These are phyloP conservation scores for Clonostachys rhizophaga DNA, from an alignment of 2,329 filamentous ascomycete species.

Conservation along the genomic window DNA sequence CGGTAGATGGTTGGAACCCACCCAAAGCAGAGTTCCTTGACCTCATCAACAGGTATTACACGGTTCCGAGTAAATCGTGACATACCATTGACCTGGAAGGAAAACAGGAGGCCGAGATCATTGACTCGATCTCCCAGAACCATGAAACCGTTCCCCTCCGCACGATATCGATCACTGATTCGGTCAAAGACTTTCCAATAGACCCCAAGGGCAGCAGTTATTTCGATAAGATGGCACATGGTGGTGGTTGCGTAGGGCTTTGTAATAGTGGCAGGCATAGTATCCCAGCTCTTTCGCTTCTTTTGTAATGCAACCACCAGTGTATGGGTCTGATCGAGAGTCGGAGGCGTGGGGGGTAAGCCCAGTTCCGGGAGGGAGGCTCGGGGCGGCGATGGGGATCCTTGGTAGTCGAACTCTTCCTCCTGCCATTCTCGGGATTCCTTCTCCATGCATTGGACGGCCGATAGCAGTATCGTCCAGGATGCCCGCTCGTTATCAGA, in stretches of 20 bases:
- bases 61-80: conserved; percentile 42
- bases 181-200: conserved; percentile 57
- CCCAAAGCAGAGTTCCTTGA: conserved; percentile 53
- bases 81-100: conserved; percentile 44
- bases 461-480: conserved; percentile 45
- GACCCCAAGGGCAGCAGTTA: conserved; percentile 47
- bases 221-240: conserved; percentile 51
- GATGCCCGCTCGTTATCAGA: conserved; percentile 52
- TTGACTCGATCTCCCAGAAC: conserved; percentile 37
- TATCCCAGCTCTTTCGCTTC: conserved; percentile 43
- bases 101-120: conserved; percentile 50
- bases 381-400: conserved; percentile 5
- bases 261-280: conserved; percentile 39
- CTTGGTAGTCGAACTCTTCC: conserved; percentile 16
- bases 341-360: conserved; percentile 13
- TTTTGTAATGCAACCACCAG: conserved; percentile 41
- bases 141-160: conserved; percentile 50
- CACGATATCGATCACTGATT: conserved; percentile 43
- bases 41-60: conserved; percentile 45
- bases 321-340: conserved; percentile 24
- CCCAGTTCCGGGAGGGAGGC: conserved; percentile 2
- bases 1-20: conserved; percentile 50
- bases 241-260: conserved; percentile 49
- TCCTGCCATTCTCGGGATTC: conserved; percentile 42
- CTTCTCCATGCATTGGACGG: conserved; percentile 43